Conservation (phyloP, 192 early-diverging fungal genomes). For the Backusella australiensis region DNA sequence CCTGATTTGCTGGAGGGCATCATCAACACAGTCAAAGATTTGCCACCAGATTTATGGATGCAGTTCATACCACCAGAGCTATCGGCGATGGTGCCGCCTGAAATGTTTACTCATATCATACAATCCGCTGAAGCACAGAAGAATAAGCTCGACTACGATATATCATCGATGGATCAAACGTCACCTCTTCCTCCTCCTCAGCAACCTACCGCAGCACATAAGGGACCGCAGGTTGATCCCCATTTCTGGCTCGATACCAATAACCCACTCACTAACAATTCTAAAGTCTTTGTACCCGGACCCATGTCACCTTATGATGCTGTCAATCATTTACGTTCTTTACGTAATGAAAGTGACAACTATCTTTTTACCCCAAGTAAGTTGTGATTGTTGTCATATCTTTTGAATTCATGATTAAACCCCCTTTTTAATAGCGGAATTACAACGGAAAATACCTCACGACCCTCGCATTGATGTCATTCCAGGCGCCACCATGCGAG, state of each 20-base stretch:
- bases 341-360: not conserved
- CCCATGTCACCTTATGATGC: constrained; percentile 30
- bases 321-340: constrained; percentile 6
- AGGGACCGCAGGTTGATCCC: not conserved
- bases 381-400: not conserved
- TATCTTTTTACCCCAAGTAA: constrained; percentile 27
- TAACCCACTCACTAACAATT: not conserved
- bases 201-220: not conserved
- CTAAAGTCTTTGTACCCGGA: not conserved
- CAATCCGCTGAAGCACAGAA: not conserved
- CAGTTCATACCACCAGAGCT: not conserved
- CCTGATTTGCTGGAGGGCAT: not conserved
- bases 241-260: constrained; percentile 8
- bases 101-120: not conserved
- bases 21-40: not conserved
- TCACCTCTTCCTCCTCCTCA: not conserved
- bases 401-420: not conserved
- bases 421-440: not conserved
- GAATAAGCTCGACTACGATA: not conserved
- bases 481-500: constrained; percentile 30
- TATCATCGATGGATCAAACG: not conserved
- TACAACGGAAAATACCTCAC: constrained; percentile 20
- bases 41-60: constrained; percentile 8
- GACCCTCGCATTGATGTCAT: constrained; percentile 36
- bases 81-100: constrained; percentile 3